These are phyloP conservation scores for Phytopythium sindhum DNA, from an alignment of 352 stramenopile genomes.

Conservation along the genomic window DNA sequence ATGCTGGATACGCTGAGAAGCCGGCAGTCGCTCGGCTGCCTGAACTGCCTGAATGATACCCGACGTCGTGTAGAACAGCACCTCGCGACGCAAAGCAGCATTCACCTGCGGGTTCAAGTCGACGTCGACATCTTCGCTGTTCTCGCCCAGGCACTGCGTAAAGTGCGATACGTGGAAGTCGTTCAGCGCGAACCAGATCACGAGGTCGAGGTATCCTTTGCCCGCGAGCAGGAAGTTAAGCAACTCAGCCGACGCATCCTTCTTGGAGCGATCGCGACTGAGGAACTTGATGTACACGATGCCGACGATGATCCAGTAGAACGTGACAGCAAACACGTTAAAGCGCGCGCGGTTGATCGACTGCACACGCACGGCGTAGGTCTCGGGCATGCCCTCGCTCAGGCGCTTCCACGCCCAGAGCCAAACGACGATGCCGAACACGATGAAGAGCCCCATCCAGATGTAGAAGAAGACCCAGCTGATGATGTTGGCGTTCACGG, in stretches of 20 bases:
- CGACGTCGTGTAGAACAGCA: conserved; percentile 90
- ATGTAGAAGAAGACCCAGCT: conserved; percentile 88
- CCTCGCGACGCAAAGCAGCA: conserved; percentile 77
- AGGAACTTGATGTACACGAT: conserved; percentile 82
- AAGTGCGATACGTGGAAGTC: conserved; percentile 83
- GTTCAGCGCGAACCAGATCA: conserved; percentile 88
- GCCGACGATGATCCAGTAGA: conserved; percentile 84
- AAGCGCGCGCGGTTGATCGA: conserved; percentile 87
- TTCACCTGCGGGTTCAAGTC: conserved; percentile 89
- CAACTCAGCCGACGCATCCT: conserved; percentile 62
- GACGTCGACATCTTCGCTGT: conserved; percentile 64
- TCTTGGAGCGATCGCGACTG: conserved; percentile 46
- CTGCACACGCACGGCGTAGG: conserved; percentile 80
- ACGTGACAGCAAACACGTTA: conserved; percentile 84
- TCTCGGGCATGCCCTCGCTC: conserved; percentile 86
- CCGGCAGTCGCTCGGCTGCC: conserved; percentile 64
- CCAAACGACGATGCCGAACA: conserved; percentile 80
- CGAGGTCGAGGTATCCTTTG: conserved; percentile 86
- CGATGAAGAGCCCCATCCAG: conserved; percentile 81
- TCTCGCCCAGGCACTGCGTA: conserved; percentile 53
- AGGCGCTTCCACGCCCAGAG: conserved; percentile 85
- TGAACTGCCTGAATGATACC: conserved; percentile 88
- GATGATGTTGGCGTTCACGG: conserved; percentile 83
- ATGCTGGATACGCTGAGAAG: conserved; percentile 80
- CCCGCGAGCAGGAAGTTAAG: conserved; percentile 86